These are phyloP conservation scores for Sporisorium iseilematis-ciliati DNA, from an alignment of 1,284 basidiomycete species.

Conservation along the genomic window DNA sequence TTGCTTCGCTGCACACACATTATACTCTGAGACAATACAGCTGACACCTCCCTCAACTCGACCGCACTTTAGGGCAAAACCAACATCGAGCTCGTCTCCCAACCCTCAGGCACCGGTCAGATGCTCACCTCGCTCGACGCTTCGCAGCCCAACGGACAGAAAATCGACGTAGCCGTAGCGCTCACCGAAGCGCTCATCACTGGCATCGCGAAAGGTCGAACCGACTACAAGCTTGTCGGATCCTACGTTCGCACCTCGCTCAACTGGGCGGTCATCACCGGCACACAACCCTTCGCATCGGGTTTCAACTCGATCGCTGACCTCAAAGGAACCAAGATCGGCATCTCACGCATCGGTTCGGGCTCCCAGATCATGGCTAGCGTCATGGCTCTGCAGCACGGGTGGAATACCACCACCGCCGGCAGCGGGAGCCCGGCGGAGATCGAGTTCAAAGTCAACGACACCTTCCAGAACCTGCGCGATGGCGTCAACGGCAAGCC, in stretches of 20 bases:
- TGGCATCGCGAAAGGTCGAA: slow-evolving; percentile 84
- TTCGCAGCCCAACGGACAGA: slow-evolving; percentile 37
- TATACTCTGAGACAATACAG: neutral
- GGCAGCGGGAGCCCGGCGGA: slow-evolving; percentile 6
- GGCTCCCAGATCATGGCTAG: slow-evolving; percentile 94
- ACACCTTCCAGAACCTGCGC: slow-evolving; percentile 77
- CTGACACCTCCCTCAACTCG: neutral
- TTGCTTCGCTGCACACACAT: neutral
- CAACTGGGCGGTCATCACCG: slow-evolving; percentile 83
- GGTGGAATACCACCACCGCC: slow-evolving; percentile 43
- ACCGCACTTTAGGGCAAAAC: slow-evolving; percentile 36
- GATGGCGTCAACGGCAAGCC: slow-evolving; percentile 80
- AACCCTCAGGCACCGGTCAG: slow-evolving; percentile 66
- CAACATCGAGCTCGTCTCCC: slow-evolving; percentile 59
- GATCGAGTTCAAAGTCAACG: slow-evolving; percentile 65
- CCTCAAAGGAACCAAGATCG: slow-evolving; percentile 83
- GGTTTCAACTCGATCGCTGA: slow-evolving; percentile 81
- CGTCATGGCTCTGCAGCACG: slow-evolving; percentile 85
- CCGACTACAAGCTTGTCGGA: slow-evolving; percentile 89
- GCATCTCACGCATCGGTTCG: slow-evolving; percentile 89
- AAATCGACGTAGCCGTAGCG: slow-evolving; percentile 75
- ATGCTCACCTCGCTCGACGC: slow-evolving; percentile 64
- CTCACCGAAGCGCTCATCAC: slow-evolving; percentile 93
- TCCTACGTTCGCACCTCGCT: slow-evolving; percentile 79
- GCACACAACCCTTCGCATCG: slow-evolving; percentile 73